phyloP scores from a whole-genome alignment of 2,329 filamentous ascomycete species.

The Aspergillus calidoustus region DNA sequence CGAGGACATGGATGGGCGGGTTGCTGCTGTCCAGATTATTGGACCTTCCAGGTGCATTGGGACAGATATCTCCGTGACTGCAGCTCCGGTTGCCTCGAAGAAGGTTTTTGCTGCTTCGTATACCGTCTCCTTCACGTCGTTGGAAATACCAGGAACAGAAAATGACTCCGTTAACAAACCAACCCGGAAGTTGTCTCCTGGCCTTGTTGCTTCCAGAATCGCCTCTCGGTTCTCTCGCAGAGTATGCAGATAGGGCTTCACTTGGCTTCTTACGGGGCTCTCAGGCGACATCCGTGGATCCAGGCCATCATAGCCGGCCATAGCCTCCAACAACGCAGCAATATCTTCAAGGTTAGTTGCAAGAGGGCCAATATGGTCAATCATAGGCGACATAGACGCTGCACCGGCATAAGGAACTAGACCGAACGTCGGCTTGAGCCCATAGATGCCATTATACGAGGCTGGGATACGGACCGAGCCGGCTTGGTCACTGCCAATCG shows the following conservation, averaged over 20 bases:
- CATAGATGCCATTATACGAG: constrained; percentile 48
- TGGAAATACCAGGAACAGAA: constrained; percentile 42
- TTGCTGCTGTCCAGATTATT: constrained; percentile 53
- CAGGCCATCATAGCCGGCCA: constrained; percentile 57
- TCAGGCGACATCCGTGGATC: constrained; percentile 50
- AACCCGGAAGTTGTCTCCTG: constrained; percentile 45
- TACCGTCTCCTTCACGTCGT: constrained; percentile 45
- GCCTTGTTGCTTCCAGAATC: constrained; percentile 38
- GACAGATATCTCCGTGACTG: constrained; percentile 51
- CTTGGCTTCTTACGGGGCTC: constrained; percentile 40
- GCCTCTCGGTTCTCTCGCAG: neutral
- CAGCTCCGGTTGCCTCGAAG: constrained; percentile 49
- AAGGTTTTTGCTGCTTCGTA: constrained; percentile 39
- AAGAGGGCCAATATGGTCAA: constrained; percentile 55
- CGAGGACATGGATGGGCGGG: constrained; percentile 38
- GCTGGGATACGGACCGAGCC: constrained; percentile 47
- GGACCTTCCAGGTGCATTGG: constrained; percentile 53
- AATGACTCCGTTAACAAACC: constrained; percentile 55
- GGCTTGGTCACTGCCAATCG: constrained; percentile 47
- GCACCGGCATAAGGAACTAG: constrained; percentile 58
- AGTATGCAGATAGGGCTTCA: constrained; percentile 37
- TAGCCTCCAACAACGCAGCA: constrained; percentile 48
- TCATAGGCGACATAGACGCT: constrained; percentile 44
- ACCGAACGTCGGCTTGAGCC: constrained; percentile 55
- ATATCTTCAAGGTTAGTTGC: constrained; percentile 49